Percentiles rank a stretch among this genome's conserved stretches.
These are phyloP conservation scores for Mycena polygramma DNA, from an alignment of 768 basidiomycete species.

Conservation along the genomic window DNA sequence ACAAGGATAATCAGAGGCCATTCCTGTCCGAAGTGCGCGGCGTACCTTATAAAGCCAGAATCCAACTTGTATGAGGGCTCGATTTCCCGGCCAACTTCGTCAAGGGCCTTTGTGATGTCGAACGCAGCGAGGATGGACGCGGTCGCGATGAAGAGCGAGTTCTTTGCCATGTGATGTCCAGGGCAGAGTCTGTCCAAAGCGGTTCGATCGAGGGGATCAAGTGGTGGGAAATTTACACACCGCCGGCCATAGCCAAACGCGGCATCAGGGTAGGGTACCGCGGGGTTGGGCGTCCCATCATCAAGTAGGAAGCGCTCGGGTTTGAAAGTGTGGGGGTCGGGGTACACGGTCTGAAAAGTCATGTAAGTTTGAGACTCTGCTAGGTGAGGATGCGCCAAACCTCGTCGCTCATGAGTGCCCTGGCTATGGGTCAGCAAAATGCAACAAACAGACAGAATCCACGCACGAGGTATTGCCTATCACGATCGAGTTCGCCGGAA, in stretches of 20 bases:
- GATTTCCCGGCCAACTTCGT: not conserved
- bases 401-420: conserved; percentile 12
- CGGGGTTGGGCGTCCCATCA: conserved; percentile 9
- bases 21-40: too few species aligned
- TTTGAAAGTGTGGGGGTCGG: conserved; percentile 20
- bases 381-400: not conserved
- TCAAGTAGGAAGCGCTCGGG: conserved; percentile 18
- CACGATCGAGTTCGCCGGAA: conserved; percentile 10
- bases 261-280: not conserved
- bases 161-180: conserved; percentile 7
- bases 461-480: conserved; percentile 19
- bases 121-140: not conserved
- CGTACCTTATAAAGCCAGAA: not conserved
- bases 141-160: conserved; percentile 6
- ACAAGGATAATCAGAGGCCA: not conserved
- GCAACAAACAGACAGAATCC: not conserved
- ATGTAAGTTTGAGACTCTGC: not conserved
- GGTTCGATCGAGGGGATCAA: not conserved
- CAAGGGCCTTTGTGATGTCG: conserved; percentile 15
- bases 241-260: conserved; percentile 21
- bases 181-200: conserved; percentile 22
- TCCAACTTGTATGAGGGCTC: conserved; percentile 11
- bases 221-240: not conserved
- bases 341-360: conserved; percentile 14
- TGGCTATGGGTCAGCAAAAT: not conserved